Percentiles rank a stretch among this genome's conserved stretches.
phyloP scores from a whole-genome alignment of 495 filamentous ascomycete genomes.

The Penicillium ucsense region DNA sequence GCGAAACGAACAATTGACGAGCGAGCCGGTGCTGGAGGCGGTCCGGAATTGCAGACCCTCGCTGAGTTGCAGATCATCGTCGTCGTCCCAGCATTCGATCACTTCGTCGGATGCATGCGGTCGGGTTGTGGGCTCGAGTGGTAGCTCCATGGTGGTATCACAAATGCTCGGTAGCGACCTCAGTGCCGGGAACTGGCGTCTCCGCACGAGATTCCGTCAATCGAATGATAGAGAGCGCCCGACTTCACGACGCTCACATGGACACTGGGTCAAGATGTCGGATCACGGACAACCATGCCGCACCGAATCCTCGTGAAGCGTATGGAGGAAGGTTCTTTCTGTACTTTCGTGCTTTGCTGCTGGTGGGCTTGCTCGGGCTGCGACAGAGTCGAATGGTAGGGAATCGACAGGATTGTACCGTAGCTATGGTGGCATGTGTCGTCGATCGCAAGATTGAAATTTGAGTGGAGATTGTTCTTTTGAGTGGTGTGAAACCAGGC shows the following conservation, averaged over 20 bases:
- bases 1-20: slow-evolving; percentile 40
- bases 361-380: no score
- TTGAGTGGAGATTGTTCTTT: neutral
- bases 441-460: neutral
- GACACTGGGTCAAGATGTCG: slow-evolving; percentile 6
- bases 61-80: slow-evolving; percentile 65
- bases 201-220: neutral
- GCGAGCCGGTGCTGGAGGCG: slow-evolving; percentile 49
- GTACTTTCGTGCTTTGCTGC: no score
- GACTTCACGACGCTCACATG: slow-evolving; percentile 18
- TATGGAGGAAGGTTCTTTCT: no score
- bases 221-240: slow-evolving; percentile 14
- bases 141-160: slow-evolving; percentile 39
- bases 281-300: slow-evolving; percentile 29
- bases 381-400: no score
- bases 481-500: neutral
- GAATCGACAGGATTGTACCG: no score
- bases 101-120: slow-evolving; percentile 42
- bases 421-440: neutral
- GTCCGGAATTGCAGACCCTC: slow-evolving; percentile 60
- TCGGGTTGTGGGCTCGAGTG: slow-evolving; percentile 42
- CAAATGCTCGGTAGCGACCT: no score
- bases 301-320: no score
- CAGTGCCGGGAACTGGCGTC: no score
- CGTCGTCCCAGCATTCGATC: slow-evolving; percentile 85